Conservation (phyloP, 2,329 filamentous ascomycete species). For the Monosporascus sp. region DNA sequence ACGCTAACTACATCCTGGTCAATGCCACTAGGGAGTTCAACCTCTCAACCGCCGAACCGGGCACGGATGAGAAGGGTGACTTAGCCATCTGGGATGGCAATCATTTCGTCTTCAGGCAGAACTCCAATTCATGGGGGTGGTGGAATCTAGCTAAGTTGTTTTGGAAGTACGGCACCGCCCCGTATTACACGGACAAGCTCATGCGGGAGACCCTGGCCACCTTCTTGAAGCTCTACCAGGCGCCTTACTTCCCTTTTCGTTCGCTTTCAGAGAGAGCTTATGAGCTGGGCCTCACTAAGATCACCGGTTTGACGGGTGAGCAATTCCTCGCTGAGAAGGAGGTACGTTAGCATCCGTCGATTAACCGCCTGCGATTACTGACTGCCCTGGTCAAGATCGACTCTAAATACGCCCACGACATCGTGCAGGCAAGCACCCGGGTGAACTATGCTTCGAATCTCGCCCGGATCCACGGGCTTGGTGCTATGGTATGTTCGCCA, state of each 20-base stretch:
- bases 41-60: slow-evolving; percentile 50
- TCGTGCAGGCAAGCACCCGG: slow-evolving; percentile 84
- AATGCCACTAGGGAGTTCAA: slow-evolving; percentile 67
- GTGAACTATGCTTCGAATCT: slow-evolving; percentile 95
- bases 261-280: slow-evolving; percentile 66
- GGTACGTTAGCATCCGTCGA: slow-evolving; percentile 24
- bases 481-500: slow-evolving; percentile 60
- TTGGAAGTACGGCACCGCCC: slow-evolving; percentile 80
- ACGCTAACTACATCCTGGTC: slow-evolving; percentile 76
- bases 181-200: slow-evolving; percentile 65
- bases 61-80: slow-evolving; percentile 45
- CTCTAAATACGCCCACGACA: slow-evolving; percentile 52
- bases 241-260: slow-evolving; percentile 76
- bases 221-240: slow-evolving; percentile 76
- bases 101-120: slow-evolving; percentile 63
- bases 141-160: slow-evolving; percentile 75
- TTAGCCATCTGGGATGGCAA: slow-evolving; percentile 83
- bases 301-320: slow-evolving; percentile 67
- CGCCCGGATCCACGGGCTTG: slow-evolving; percentile 78
- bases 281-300: slow-evolving; percentile 60
- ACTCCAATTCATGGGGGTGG: slow-evolving; percentile 59
- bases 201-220: slow-evolving; percentile 65
- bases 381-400: neutral
- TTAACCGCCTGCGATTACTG: neutral
- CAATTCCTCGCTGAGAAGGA: slow-evolving; percentile 65